phyloP scores from a whole-genome alignment of 1,284 basidiomycete species.

The Irpex lacteus region DNA sequence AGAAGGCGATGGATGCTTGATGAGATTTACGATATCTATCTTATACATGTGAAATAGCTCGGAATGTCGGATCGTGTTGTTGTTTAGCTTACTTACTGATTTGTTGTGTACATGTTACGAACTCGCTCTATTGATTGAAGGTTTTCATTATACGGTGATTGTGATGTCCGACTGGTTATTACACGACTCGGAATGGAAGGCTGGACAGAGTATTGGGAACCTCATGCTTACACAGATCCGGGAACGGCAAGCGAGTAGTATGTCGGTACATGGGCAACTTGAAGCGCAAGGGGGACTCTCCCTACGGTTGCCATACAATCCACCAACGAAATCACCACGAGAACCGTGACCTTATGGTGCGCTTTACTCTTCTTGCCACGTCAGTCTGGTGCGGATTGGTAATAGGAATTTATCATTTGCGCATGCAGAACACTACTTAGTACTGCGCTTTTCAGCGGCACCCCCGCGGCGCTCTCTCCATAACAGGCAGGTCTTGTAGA shows the following conservation, averaged over 20 bases:
- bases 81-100: background rate
- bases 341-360: background rate
- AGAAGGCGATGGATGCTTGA: background rate
- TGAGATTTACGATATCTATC: background rate
- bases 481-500: conserved; percentile 6
- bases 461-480: background rate
- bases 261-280: background rate
- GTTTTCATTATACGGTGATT: background rate
- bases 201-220: too few relatives aligned
- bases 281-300: background rate
- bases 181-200: too few relatives aligned
- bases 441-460: background rate
- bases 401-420: background rate
- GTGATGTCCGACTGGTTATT: too few relatives aligned
- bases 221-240: background rate
- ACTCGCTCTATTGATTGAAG: background rate
- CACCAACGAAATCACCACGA: background rate
- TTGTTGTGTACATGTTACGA: background rate
- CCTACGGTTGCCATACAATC: background rate
- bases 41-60: background rate
- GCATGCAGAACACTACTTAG: too few relatives aligned
- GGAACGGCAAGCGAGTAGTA: background rate
- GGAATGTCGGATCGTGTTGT: background rate
- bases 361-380: background rate
- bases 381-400: background rate